Conservation (phyloP, 2,329 filamentous ascomycete genomes). For the Apiospora koreana region DNA sequence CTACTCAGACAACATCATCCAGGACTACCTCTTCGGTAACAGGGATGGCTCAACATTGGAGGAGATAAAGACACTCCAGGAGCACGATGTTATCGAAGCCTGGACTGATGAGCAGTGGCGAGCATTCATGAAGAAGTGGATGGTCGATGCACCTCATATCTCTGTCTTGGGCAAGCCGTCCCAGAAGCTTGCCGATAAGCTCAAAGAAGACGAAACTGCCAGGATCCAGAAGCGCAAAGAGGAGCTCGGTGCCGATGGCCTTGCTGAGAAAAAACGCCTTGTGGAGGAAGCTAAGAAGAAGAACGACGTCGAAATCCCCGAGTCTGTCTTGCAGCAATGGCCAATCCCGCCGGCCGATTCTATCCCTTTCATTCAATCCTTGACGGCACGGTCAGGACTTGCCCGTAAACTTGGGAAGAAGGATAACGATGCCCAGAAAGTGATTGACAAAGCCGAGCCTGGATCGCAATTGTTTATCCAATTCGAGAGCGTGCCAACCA, state of each 20-base stretch:
- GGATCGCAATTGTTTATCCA: slow-evolving; percentile 86
- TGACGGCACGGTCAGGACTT: slow-evolving; percentile 78
- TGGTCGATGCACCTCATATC: slow-evolving; percentile 81
- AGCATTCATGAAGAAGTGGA: slow-evolving; percentile 78
- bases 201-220: slow-evolving; percentile 79
- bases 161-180: slow-evolving; percentile 90
- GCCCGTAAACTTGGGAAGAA: slow-evolving; percentile 70
- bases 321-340: slow-evolving; percentile 78
- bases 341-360: slow-evolving; percentile 82
- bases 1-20: slow-evolving; percentile 84
- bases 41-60: slow-evolving; percentile 77
- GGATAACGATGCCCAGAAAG: slow-evolving; percentile 70
- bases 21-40: slow-evolving; percentile 87
- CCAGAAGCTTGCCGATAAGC: slow-evolving; percentile 71
- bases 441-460: slow-evolving; percentile 68
- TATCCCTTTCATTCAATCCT: slow-evolving; percentile 91
- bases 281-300: slow-evolving; percentile 83
- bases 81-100: slow-evolving; percentile 69
- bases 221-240: slow-evolving; percentile 78
- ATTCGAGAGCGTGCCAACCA: slow-evolving; percentile 91
- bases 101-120: slow-evolving; percentile 90
- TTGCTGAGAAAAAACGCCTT: slow-evolving; percentile 72
- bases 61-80: slow-evolving; percentile 55
- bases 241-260: slow-evolving; percentile 77
- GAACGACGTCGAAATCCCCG: slow-evolving; percentile 86